Percentiles rank a stretch among this genome's conserved stretches.
Evolutionary conservation across 2,329 filamentous ascomycete species (phyloP).

Genomic region (Talaromyces atroroseus): DNA sequence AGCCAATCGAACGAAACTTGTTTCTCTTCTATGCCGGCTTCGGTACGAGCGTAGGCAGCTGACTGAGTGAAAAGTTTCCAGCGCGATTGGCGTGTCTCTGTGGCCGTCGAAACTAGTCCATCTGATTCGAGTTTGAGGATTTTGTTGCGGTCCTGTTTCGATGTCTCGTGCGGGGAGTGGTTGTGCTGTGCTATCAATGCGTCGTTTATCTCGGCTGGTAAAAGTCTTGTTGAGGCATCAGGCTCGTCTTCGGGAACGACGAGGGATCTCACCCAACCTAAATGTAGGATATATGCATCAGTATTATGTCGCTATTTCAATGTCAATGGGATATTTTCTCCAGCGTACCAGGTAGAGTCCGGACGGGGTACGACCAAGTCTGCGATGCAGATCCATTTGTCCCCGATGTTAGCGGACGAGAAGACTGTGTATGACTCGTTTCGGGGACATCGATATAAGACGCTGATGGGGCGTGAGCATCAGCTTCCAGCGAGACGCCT

Average conservation of each 20-base stretch:
- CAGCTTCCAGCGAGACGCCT: not conserved
- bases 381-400: slow-evolving; percentile 5
- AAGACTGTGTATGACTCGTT: slow-evolving; percentile 2
- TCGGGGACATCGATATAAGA: slow-evolving; percentile 1
- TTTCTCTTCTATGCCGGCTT: slow-evolving; percentile 30
- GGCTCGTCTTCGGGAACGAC: slow-evolving; percentile 34
- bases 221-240: slow-evolving; percentile 29
- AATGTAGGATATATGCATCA: not conserved
- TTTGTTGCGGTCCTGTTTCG: slow-evolving; percentile 17
- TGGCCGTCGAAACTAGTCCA: not conserved
- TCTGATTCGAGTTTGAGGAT: slow-evolving; percentile 11
- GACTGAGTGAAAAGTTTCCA: slow-evolving; percentile 43
- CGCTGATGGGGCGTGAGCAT: not conserved
- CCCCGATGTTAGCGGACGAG: slow-evolving; percentile 2
- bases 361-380: slow-evolving; percentile 15
- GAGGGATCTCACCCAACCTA: slow-evolving; percentile 42
- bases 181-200: slow-evolving; percentile 45
- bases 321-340: not conserved
- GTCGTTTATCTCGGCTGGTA: slow-evolving; percentile 33
- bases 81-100: slow-evolving; percentile 35
- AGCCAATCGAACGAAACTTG: slow-evolving; percentile 43
- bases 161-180: slow-evolving; percentile 32
- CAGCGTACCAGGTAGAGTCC: slow-evolving; percentile 35
- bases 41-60: slow-evolving; percentile 38
- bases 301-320: not conserved